Percentiles rank a stretch among this genome's conserved stretches.
These are phyloP conservation scores for Candida frijolesensis DNA, from an alignment of 1,139 yeast species.

Conservation along the genomic window DNA sequence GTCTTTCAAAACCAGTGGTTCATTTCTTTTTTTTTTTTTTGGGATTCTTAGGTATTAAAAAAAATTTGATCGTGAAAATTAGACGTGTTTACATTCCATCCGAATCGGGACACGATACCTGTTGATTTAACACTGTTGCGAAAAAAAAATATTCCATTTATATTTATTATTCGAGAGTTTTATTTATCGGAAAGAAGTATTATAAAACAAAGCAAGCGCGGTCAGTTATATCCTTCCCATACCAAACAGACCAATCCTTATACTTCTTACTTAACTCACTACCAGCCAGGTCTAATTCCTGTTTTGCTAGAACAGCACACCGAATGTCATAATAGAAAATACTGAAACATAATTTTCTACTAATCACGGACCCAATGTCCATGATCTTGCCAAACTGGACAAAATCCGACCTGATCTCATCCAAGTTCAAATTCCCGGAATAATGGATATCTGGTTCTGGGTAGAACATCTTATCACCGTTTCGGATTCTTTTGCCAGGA, in stretches of 20 bases:
- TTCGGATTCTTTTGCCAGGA: slow-evolving; percentile 24
- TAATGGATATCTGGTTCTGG: slow-evolving; percentile 38
- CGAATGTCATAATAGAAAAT: slow-evolving; percentile 64
- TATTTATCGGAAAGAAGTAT: neutral
- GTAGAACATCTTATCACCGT: slow-evolving; percentile 26
- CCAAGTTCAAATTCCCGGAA: slow-evolving; percentile 30
- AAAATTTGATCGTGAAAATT: neutral
- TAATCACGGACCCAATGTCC: slow-evolving; percentile 69
- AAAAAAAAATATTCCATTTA: neutral
- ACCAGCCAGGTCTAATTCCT: slow-evolving; percentile 35
- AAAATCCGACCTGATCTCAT: slow-evolving; percentile 51
- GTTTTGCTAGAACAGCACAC: slow-evolving; percentile 66
- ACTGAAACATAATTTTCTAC: slow-evolving; percentile 62
- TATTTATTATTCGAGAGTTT: neutral
- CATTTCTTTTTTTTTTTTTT: neutral
- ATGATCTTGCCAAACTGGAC: slow-evolving; percentile 58
- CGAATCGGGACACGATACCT: neutral
- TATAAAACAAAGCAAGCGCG: slow-evolving; percentile 35
- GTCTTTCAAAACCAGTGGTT: neutral
- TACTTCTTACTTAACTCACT: slow-evolving; percentile 50
- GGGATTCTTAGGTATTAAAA: slow-evolving; percentile 12
- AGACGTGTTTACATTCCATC: slow-evolving; percentile 3
- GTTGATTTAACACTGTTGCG: neutral
- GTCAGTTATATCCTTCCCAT: slow-evolving; percentile 71
- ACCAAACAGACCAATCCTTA: slow-evolving; percentile 63